Conservation (phyloP, 2,329 filamentous ascomycete species). For the Zasmidium citrigriseum region DNA sequence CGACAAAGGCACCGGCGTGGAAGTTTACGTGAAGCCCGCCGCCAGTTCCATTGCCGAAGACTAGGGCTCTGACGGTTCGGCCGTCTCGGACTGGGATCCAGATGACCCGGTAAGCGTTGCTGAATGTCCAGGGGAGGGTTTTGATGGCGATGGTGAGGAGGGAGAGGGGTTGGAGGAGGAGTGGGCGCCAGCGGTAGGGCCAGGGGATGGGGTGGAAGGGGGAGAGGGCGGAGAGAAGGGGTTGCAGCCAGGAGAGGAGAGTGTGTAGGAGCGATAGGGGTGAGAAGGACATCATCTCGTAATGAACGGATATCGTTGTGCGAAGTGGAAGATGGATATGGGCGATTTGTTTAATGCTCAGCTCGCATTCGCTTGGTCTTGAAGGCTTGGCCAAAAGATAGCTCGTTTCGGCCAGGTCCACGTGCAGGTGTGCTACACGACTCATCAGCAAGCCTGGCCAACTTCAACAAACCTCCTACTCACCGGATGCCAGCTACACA, state of each 20-base stretch:
- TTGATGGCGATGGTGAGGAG: constrained; percentile 42
- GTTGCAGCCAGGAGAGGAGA: constrained; percentile 2
- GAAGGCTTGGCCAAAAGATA: too few relatives aligned
- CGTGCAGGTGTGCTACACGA: too few relatives aligned
- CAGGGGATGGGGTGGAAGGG: constrained; percentile 39
- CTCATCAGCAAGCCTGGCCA: too few relatives aligned
- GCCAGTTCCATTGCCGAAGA: constrained; percentile 33
- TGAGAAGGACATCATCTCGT: background rate
- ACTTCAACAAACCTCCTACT: too few relatives aligned
- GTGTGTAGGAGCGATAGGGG: background rate
- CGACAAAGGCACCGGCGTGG: constrained; percentile 49
- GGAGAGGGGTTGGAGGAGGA: constrained; percentile 46
- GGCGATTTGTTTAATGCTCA: too few relatives aligned
- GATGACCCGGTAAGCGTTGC: constrained; percentile 37
- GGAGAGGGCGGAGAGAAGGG: constrained; percentile 31
- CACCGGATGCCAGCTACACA: too few relatives aligned
- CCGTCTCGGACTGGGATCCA: constrained; percentile 35
- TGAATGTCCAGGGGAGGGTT: constrained; percentile 40
- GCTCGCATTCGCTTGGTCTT: too few relatives aligned
- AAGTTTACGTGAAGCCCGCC: constrained; percentile 44
- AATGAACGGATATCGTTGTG: too few relatives aligned
- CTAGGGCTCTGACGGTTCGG: constrained; percentile 35
- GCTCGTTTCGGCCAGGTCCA: too few relatives aligned
- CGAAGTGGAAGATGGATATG: too few relatives aligned
- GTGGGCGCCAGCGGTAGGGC: constrained; percentile 45